Base-by-base conservation (phyloP, 352 stramenopile species). In the Phytophthora foliorum region DNA sequence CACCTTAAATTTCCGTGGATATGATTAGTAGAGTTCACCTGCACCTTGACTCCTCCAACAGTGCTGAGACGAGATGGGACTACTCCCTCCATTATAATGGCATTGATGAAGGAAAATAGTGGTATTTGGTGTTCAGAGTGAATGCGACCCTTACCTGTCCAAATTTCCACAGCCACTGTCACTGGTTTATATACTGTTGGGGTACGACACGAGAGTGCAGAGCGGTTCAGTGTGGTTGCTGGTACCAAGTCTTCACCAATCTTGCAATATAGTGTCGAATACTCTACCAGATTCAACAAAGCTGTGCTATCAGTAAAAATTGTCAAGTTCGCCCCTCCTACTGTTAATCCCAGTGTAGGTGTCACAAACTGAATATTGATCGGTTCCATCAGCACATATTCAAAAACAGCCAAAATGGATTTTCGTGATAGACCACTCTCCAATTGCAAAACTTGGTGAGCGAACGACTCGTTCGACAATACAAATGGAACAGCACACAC, bases 1-100 rank as follows among this genome's bases (percentile, higher is more conserved):
- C 80, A 89, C 16, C 52, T 57, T 9, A 86, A n/a, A n/a, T 50
- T 61, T 46, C 44, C 21, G 13, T 65, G 22, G 19, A 77, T 53
- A 7, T n/a, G 17, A 25, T 63, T 48, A 13, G 36, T 49, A 17
- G 69, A 75, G 14, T 46, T 32, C 11, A 89, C 58, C 7, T 44
- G 45, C 5, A 81, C 41, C 6, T 57, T 34, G 38, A 61, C 22
- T 10, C 64, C 67, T 34, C 72, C 72, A 16, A 31, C n/a, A 48
- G 16, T 57, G 48, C 22, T 72, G 21, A 60, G 13, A 36, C 58
- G 61, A 19, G 60, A 57, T 53, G 75, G 72, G 22, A 29, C 34
- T 7, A 73, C 38, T 32, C 52, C 32, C 24, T 70, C 29, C 34
- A 78, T 64, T 51, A 22, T 57, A 38, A 78, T 67, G 25, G 58